Conservation (phyloP, 176 grass and related monocot genomes). For the Ensete ventricosum region DNA sequence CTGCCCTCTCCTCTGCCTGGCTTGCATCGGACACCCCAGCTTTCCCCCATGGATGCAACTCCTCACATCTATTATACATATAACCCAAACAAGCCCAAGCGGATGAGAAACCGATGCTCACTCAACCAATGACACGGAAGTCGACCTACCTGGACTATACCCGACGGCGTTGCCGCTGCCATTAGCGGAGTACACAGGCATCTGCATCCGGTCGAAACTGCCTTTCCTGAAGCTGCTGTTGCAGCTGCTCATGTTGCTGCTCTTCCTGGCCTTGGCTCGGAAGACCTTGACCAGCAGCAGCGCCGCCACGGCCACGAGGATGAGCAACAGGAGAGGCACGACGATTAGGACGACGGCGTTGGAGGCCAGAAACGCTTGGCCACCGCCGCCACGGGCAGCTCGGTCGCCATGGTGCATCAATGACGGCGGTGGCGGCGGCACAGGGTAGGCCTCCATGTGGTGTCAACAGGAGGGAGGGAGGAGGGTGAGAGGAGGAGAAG, state of each 20-base stretch:
- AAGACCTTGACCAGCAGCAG: constrained; percentile 19
- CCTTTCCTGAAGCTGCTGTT: constrained; percentile 32
- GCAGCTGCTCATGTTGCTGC: constrained; percentile 4
- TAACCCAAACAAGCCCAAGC: neutral
- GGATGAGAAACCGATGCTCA: neutral
- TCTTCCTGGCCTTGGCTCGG: constrained; percentile 26
- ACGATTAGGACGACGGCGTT: constrained; percentile 28
- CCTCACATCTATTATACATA: constrained; percentile 8
- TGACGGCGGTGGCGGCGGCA: constrained; percentile 3
- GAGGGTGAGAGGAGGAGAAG: constrained; percentile 9
- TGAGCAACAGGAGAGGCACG: constrained; percentile 19
- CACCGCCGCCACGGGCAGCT: neutral
- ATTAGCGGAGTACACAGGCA: constrained; percentile 19
- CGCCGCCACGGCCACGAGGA: constrained; percentile 16
- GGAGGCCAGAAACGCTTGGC: constrained; percentile 2
- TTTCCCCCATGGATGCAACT: constrained; percentile 76
- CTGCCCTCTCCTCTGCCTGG: constrained; percentile 45
- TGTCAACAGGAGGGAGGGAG: neutral
- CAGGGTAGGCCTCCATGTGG: constrained; percentile 13
- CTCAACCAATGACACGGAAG: neutral
- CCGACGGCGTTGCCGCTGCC: neutral
- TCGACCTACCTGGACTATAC: constrained; percentile 30
- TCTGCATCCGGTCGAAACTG: constrained; percentile 7
- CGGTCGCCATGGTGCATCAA: neutral
- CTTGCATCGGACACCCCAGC: constrained; percentile 45